Evolutionary conservation across 1,284 basidiomycete species (phyloP).

Genomic region (Leccinum pachyderme): DNA sequence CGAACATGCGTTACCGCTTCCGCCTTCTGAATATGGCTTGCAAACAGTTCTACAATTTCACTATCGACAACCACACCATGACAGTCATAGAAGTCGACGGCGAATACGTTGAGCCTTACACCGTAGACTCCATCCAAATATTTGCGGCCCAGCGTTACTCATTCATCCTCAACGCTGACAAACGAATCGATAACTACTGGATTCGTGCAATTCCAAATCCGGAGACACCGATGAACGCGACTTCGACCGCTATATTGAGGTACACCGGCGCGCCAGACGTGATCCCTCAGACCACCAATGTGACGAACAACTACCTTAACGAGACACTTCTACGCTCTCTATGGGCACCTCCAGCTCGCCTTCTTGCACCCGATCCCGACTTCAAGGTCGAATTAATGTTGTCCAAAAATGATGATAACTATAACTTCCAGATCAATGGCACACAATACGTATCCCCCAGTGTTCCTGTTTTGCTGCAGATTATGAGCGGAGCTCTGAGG

Average conservation of each 20-base stretch:
- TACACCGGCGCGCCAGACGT: constrained; percentile 34
- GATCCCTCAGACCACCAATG: constrained; percentile 29
- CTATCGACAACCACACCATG: constrained; percentile 38
- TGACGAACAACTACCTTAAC: constrained; percentile 20
- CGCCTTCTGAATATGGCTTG: constrained; percentile 41
- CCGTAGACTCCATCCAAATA: constrained; percentile 33
- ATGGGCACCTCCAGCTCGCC: constrained; percentile 17
- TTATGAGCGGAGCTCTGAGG: constrained; percentile 40
- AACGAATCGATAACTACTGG: constrained; percentile 31
- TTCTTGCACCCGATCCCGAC: constrained; percentile 21
- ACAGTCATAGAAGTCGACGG: constrained; percentile 41
- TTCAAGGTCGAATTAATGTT: constrained; percentile 25
- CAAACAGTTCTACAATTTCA: constrained; percentile 38
- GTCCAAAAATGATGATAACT: constrained; percentile 16
- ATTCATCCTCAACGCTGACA: constrained; percentile 33
- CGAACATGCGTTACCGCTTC: constrained; percentile 37
- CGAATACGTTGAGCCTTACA: constrained; percentile 32
- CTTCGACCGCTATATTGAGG: constrained; percentile 35
- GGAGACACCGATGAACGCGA: constrained; percentile 9
- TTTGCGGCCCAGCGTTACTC: constrained; percentile 38
- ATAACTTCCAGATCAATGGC: constrained; percentile 29
- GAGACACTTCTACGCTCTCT: constrained; percentile 33
- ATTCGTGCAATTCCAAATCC: constrained; percentile 20
- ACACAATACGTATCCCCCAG: constrained; percentile 36
- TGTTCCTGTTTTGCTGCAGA: constrained; percentile 46